Evolutionary conservation across 78 protist genomes (phyloP).

Genomic region (Dictyostelium intermedium): DNA sequence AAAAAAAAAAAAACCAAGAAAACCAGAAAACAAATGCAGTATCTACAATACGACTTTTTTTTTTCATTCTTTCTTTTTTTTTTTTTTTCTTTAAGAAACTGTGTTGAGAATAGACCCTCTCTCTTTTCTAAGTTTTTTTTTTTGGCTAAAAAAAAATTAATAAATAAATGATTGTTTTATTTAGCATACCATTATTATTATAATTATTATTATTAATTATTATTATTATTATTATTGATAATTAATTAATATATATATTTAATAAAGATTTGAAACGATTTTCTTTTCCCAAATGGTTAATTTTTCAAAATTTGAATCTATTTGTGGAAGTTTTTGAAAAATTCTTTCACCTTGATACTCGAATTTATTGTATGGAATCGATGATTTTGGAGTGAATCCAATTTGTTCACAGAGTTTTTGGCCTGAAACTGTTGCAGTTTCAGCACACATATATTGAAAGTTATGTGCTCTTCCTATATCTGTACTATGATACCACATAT

Average conservation of each 20-base stretch:
- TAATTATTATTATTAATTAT: too few species aligned
- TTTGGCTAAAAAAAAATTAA: too few species aligned
- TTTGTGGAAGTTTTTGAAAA: background rate
- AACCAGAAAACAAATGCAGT: too few species aligned
- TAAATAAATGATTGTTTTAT: too few species aligned
- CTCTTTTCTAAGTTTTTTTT: too few species aligned
- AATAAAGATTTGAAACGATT: conserved; percentile 21
- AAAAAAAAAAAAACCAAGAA: background rate
- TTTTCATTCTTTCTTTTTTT: too few species aligned
- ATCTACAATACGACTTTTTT: too few species aligned
- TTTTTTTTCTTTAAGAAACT: too few species aligned
- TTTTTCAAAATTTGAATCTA: background rate
- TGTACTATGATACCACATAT: background rate
- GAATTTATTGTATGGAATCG: background rate
- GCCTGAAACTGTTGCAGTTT: background rate
- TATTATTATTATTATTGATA: background rate
- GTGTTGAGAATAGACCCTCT: too few species aligned
- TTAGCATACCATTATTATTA: too few species aligned
- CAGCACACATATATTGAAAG: background rate
- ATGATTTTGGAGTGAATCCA: background rate
- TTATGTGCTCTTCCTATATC: conserved; percentile 3
- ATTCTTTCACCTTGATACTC: background rate
- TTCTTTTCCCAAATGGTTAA: conserved; percentile 30
- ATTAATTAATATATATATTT: background rate
- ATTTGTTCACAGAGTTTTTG: conserved; percentile 5